A percentile compares a stretch with the other conserved stretches of the same genome.
phyloP scores from a whole-genome alignment of 2,329 filamentous ascomycete genomes.

The Didymella pomorum region DNA sequence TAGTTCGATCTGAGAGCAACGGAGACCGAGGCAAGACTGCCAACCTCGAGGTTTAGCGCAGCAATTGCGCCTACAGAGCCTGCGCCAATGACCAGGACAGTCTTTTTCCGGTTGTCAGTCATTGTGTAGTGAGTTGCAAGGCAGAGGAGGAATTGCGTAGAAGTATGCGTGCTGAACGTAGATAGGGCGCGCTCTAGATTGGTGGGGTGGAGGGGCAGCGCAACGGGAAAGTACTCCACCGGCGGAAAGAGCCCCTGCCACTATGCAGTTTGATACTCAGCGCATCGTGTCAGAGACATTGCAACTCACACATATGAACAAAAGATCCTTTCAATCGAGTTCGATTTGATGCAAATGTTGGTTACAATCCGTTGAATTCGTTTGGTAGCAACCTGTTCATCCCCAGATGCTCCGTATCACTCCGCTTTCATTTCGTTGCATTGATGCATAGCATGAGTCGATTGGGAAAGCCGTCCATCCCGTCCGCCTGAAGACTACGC shows the following conservation, averaged over 20 bases:
- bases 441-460: conserved; percentile 44
- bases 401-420: conserved; percentile 41
- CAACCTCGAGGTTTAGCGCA: conserved; percentile 62
- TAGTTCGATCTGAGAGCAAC: conserved; percentile 66
- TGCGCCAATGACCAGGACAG: conserved; percentile 62
- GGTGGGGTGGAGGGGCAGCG: conserved; percentile 39
- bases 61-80: conserved; percentile 66
- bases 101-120: conserved; percentile 36
- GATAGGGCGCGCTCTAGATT: conserved; percentile 20
- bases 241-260: not conserved
- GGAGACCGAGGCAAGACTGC: conserved; percentile 61
- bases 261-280: not conserved
- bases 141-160: conserved; percentile 2
- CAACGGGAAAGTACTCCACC: conserved; percentile 15
- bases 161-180: conserved; percentile 1
- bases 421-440: conserved; percentile 40
- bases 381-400: conserved; percentile 44
- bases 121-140: conserved; percentile 25
- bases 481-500: conserved; percentile 50
- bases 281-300: not conserved
- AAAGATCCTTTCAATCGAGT: conserved; percentile 47
- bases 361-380: conserved; percentile 50
- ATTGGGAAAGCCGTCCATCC: conserved; percentile 47
- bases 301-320: not conserved
- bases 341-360: conserved; percentile 53